phyloP scores from a whole-genome alignment of 2,329 filamentous ascomycete genomes.

The Aspergillus transmontanensis region DNA sequence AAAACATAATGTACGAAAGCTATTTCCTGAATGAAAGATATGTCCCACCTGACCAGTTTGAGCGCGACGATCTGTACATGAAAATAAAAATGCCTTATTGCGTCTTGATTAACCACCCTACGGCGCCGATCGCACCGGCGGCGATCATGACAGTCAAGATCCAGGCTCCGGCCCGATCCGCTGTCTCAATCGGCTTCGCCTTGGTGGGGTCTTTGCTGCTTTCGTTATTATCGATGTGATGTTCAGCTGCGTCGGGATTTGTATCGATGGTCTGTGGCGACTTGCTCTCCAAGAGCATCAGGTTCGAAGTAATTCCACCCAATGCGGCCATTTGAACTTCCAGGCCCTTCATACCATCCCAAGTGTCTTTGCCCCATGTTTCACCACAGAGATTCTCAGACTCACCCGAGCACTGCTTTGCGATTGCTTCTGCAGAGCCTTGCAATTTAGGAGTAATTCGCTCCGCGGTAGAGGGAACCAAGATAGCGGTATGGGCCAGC shows the following conservation, averaged over 20 bases:
- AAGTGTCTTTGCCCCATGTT: conserved; percentile 2
- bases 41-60: neutral
- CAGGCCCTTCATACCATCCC: conserved; percentile 7
- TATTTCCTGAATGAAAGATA: conserved; percentile 2
- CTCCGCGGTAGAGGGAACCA: conserved; percentile 62
- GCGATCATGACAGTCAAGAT: conserved; percentile 9
- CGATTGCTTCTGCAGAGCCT: conserved; percentile 60
- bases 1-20: neutral
- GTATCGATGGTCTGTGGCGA: conserved; percentile 4
- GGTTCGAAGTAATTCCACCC: conserved; percentile 8
- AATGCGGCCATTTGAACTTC: conserved; percentile 14
- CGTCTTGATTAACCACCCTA: conserved; percentile 12
- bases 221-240: conserved; percentile 4
- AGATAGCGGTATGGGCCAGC: conserved; percentile 60
- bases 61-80: neutral
- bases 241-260: conserved; percentile 8
- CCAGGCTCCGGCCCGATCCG: conserved; percentile 10
- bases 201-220: neutral
- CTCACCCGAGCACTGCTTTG: conserved; percentile 60
- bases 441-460: conserved; percentile 60
- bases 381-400: conserved; percentile 9
- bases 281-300: conserved; percentile 9
- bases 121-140: conserved; percentile 1
- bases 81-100: neutral
- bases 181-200: conserved; percentile 8